Base-by-base conservation (phyloP, 2,329 filamentous ascomycete species). In the Diaporthe aspalathi region DNA sequence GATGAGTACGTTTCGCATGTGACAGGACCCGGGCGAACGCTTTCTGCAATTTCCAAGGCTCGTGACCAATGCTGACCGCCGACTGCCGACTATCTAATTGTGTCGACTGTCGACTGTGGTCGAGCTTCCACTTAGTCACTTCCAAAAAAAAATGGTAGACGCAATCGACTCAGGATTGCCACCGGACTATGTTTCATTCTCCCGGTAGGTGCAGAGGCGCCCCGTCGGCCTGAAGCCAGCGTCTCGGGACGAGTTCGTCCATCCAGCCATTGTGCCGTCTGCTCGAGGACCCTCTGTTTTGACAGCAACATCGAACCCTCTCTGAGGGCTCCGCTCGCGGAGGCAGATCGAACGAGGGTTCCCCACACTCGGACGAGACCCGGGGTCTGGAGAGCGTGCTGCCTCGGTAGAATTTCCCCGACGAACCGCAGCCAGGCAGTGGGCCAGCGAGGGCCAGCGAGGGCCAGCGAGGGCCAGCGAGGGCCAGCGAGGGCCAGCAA, bases 1-100 rank as follows among this genome's bases (percentile, higher is more conserved):
- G n/a, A n/a, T n/a, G n/a, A n/a, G n/a, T n/a, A 14, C n/a, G 45
- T 70, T 57, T 72, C 62, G 60, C 71, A 72, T 72, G 71, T 72
- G 68, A 72, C 70, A 72, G 40, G 14, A 22, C 29, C 16, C 16
- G 57, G 14, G 43, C 57, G 57, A 22, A 40, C 57, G 40, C 57
- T 16, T 49, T 43, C 54, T 63, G 29, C 7, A 50, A 38, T 35
- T 22, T 50, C n/a, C 45, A 70, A n/a, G n/a, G 38, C 67, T 60
- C 52, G 62, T 72, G 71, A 70, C 54, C 62, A 38, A 27, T 57
- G 20, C 17, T 52, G 47, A 54, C 49, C 12, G 43, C 35, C 9
- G 38, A 49, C 40, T 4, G 43, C 40, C n/a, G 40, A 47, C 24
- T 57, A 52, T 14, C 49, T 22, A 12, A 8, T n/a, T n/a, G n/a